Evolutionary conservation across 2,329 filamentous ascomycete species (phyloP).

Genomic region (Sclerotinia nivalis): DNA sequence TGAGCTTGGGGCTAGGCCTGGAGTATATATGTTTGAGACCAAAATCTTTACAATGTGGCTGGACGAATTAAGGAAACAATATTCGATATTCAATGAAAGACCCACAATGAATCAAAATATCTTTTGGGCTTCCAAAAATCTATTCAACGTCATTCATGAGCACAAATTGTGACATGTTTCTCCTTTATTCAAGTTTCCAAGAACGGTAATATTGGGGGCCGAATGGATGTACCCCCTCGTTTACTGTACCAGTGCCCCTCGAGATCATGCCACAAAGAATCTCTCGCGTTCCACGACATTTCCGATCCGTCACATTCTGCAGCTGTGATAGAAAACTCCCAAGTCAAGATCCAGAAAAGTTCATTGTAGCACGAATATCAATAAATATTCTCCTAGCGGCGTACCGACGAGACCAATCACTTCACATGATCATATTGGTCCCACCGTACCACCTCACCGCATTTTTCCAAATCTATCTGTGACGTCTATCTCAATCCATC

Average conservation of each 20-base stretch:
- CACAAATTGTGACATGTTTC: slow-evolving; percentile 17
- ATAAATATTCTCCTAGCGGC: slow-evolving; percentile 22
- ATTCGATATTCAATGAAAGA: neutral
- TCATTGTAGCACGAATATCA: slow-evolving; percentile 1
- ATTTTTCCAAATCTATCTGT: neutral
- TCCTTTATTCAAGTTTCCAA: slow-evolving; percentile 6
- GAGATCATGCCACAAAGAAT: slow-evolving; percentile 17
- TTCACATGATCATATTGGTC: slow-evolving; percentile 24
- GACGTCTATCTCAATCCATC: slow-evolving; percentile 8
- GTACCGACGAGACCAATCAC: slow-evolving; percentile 10
- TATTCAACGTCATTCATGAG: neutral
- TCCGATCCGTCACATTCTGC: slow-evolving; percentile 17
- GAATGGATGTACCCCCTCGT: slow-evolving; percentile 12
- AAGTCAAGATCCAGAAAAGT: slow-evolving; percentile 14
- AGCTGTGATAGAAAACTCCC: slow-evolving; percentile 16
- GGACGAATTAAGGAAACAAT: neutral
- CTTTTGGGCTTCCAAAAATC: neutral
- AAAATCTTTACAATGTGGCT: neutral
- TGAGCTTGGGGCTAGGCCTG: neutral
- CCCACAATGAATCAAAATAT: neutral
- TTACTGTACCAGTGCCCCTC: slow-evolving; percentile 9
- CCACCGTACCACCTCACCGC: slow-evolving; percentile 18
- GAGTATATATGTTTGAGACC: neutral
- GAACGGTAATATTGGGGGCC: slow-evolving; percentile 18
- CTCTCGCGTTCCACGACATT: slow-evolving; percentile 9